Base-by-base conservation (phyloP, 805 yeast species). In the Starmerella stigmatis region DNA sequence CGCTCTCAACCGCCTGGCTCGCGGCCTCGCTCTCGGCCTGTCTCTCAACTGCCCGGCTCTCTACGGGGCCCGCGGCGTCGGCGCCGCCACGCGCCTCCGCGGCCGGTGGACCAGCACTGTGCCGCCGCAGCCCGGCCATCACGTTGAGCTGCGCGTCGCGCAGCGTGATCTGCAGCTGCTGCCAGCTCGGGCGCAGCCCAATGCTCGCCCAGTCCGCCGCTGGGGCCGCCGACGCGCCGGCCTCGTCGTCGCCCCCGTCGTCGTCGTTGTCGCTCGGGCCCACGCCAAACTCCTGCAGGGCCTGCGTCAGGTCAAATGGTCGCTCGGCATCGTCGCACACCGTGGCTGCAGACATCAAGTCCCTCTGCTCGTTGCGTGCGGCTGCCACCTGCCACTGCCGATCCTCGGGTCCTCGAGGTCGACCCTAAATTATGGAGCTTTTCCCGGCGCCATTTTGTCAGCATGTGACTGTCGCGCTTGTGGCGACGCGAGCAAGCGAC, bases 151-250 rank as follows among this genome's bases (percentile, higher is more conserved):
- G 42, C 7, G 46, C 54, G 29, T 52, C 44, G 3, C 50, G 38
- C 11, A 52, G 16, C 7, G 46, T 48, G 12, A 50, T 44, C 19
- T 47, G 51, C n/a, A 52, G 29, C 38, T 45, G 40, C 29, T 47
- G 51, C 51, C 48, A 47, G 34, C 49, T 47, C 7, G 54, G 54
- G 1, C 49, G 48, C 5, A 46, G 41, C 15, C 54, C 54, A 22
- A 48, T 40, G 45, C 51, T 49, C 16, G 45, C 52, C 52, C 52
- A 49, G 11, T 49, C 53, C 6, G 19, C 29, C 6, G 15, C 40
- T 10, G 21, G 21, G 9, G 11, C 19, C 27, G 8, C 27, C 11
- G 27, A 11, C 11, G 27, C 8, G 12, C 22, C 34, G 15, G 19
- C 35, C 7, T 27, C 43, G 10, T 33, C 36, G 9, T 41, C 43